A percentile compares a stretch with the other conserved stretches of the same genome.
These are phyloP conservation scores for Haplosporangium gracile DNA, from an alignment of 192 early-diverging fungal genomes.

Conservation along the genomic window DNA sequence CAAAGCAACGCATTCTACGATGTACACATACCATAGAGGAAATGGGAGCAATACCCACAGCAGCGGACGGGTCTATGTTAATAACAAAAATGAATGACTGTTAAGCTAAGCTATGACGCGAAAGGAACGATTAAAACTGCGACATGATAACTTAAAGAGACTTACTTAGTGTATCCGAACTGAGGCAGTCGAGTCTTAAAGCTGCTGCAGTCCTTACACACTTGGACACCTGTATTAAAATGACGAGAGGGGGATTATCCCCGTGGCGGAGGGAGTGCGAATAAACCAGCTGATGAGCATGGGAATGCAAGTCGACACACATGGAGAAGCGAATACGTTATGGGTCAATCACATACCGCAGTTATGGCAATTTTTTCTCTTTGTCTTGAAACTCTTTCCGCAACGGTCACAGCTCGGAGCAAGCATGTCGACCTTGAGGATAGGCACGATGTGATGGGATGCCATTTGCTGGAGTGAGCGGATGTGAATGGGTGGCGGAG, in stretches of 20 bases:
- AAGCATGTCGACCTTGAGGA: not conserved
- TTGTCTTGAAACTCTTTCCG: conserved; percentile 13
- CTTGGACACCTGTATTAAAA: conserved; percentile 9
- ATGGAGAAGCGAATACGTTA: not conserved
- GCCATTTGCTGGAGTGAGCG: not conserved
- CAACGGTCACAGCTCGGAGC: conserved; percentile 23
- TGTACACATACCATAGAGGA: conserved; percentile 29
- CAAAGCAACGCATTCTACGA: not conserved
- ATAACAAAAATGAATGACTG: not conserved
- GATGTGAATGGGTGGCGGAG: not conserved
- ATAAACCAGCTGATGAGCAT: not conserved
- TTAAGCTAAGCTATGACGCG: not conserved
- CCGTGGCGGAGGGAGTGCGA: not conserved
- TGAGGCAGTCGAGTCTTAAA: conserved; percentile 33
- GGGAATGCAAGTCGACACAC: not conserved
- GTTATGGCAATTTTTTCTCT: conserved; percentile 24
- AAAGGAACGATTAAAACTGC: not conserved
- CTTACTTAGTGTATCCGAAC: conserved; percentile 24
- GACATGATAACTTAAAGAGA: not conserved
- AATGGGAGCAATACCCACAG: conserved; percentile 40
- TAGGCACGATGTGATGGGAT: not conserved
- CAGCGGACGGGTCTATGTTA: conserved; percentile 28
- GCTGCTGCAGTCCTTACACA: conserved; percentile 30
- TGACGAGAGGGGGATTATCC: too few species aligned
- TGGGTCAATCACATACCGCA: conserved; percentile 16